Percentiles rank a stretch among this genome's conserved stretches.
Conservation (phyloP, 768 basidiomycete species). For the Cyclocybe cylindracea region DNA sequence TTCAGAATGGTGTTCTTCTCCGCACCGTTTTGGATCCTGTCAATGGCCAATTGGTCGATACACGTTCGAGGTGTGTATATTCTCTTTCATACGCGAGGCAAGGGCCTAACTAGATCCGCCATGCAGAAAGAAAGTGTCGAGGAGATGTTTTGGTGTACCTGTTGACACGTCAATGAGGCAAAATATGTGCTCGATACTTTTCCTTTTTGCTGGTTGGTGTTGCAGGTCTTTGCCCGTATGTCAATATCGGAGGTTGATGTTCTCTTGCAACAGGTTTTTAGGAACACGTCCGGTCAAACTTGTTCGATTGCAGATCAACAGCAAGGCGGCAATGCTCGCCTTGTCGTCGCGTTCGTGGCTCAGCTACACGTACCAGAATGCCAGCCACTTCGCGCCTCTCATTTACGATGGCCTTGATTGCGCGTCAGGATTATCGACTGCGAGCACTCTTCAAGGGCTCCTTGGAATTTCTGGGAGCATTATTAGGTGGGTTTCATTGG, state of each 20-base stretch:
- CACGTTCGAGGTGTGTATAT: constrained; percentile 76
- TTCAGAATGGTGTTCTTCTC: constrained; percentile 93
- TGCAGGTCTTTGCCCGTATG: constrained; percentile 1
- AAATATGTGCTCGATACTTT: too few relatives aligned
- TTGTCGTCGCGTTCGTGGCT: constrained; percentile 99
- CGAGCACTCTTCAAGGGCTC: constrained; percentile 92
- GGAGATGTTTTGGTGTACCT: too few relatives aligned
- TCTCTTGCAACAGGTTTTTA: constrained; percentile 63
- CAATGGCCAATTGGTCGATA: constrained; percentile 94
- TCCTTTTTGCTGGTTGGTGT: too few relatives aligned
- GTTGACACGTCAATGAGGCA: too few relatives aligned
- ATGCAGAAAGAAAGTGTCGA: too few relatives aligned
- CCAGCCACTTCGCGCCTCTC: constrained; percentile 96
- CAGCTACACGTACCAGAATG: constrained; percentile 95
- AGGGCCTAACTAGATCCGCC: too few relatives aligned
- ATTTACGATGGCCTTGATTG: constrained; percentile 96
- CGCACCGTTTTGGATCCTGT: constrained; percentile 95
- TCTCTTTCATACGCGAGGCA: too few relatives aligned
- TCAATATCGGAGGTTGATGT: background rate
- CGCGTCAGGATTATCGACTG: constrained; percentile 97
- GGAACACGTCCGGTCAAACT: constrained; percentile 92
- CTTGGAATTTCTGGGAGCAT: constrained; percentile 95
- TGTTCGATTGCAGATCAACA: constrained; percentile 82
- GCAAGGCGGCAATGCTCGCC: constrained; percentile 91
- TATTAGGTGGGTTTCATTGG: constrained; percentile 68